phyloP scores from a whole-genome alignment of 345 rosid genomes.

The Isatis tinctoria region DNA sequence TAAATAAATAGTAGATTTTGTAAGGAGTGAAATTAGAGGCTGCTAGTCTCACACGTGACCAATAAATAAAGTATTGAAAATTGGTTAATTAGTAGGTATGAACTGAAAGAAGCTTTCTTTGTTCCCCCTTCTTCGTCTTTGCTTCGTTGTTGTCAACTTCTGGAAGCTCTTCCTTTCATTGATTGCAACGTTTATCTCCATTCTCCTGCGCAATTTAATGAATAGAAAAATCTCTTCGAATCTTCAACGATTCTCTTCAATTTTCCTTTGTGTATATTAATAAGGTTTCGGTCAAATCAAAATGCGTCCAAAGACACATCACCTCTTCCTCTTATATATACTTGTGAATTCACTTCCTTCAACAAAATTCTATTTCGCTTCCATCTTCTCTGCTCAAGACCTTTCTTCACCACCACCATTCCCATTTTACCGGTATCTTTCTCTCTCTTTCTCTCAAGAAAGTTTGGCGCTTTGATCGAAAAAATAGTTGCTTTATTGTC shows the following conservation, averaged over 20 bases:
- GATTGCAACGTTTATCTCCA: slow-evolving; percentile 20
- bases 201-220: background rate
- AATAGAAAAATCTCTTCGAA: slow-evolving; percentile 16
- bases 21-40: background rate
- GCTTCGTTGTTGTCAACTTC: slow-evolving; percentile 28
- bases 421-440: slow-evolving; percentile 1
- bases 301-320: slow-evolving; percentile 1
- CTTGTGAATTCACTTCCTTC: background rate
- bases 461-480: slow-evolving; percentile 12
- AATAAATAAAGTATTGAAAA: background rate
- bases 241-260: slow-evolving; percentile 27
- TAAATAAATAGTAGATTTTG: too few species aligned
- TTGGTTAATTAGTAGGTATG: slow-evolving; percentile 15
- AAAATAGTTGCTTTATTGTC: slow-evolving; percentile 9
- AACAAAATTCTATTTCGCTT: slow-evolving; percentile 9
- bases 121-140: background rate
- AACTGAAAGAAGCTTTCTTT: background rate
- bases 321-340: slow-evolving; percentile 6
- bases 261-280: background rate
- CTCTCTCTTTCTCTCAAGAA: slow-evolving; percentile 3
- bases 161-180: slow-evolving; percentile 20
- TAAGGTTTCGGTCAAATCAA: slow-evolving; percentile 17
- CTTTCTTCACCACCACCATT: slow-evolving; percentile 14
- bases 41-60: slow-evolving; percentile 7
- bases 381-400: slow-evolving; percentile 2